Evolutionary conservation across 2,329 filamentous ascomycete species (phyloP).

Genomic region (Aspergillus novoparasiticus): DNA sequence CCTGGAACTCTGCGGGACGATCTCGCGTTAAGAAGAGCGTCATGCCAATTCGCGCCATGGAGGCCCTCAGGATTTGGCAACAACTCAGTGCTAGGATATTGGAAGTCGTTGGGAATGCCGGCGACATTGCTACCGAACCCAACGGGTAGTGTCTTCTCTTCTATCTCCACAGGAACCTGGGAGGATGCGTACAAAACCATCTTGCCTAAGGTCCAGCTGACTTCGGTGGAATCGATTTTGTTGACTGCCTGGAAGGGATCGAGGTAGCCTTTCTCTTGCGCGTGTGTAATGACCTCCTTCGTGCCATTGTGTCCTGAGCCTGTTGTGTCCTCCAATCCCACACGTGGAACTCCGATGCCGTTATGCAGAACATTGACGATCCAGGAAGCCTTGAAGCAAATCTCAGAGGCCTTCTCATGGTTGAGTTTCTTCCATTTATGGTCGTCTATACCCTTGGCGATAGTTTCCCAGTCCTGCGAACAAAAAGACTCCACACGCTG

Average conservation of each 20-base stretch:
- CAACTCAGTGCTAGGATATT: conserved; percentile 62
- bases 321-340: conserved; percentile 70
- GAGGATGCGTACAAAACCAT: conserved; percentile 94
- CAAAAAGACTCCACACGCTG: conserved; percentile 83
- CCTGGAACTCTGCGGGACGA: conserved; percentile 71
- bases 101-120: conserved; percentile 74
- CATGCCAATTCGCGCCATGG: conserved; percentile 59
- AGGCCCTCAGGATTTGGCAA: conserved; percentile 35
- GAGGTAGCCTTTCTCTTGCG: conserved; percentile 73
- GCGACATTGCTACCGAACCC: conserved; percentile 88
- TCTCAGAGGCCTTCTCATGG: conserved; percentile 73
- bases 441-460: conserved; percentile 65
- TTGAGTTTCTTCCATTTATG: conserved; percentile 76
- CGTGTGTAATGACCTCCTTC: conserved; percentile 67
- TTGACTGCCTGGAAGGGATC: conserved; percentile 91
- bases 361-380: conserved; percentile 95
- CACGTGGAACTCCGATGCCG: conserved; percentile 83
- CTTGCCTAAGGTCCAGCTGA: conserved; percentile 96
- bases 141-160: conserved; percentile 69
- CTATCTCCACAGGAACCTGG: conserved; percentile 70
- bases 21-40: conserved; percentile 65
- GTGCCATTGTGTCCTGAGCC: conserved; percentile 67
- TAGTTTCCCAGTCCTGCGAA: conserved; percentile 76
- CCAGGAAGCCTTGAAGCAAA: conserved; percentile 98
- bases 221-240: conserved; percentile 86